Percentiles rank a stretch among this genome's conserved stretches.
Conservation (phyloP, 768 basidiomycete genomes). For the Tulasnella sp. region DNA sequence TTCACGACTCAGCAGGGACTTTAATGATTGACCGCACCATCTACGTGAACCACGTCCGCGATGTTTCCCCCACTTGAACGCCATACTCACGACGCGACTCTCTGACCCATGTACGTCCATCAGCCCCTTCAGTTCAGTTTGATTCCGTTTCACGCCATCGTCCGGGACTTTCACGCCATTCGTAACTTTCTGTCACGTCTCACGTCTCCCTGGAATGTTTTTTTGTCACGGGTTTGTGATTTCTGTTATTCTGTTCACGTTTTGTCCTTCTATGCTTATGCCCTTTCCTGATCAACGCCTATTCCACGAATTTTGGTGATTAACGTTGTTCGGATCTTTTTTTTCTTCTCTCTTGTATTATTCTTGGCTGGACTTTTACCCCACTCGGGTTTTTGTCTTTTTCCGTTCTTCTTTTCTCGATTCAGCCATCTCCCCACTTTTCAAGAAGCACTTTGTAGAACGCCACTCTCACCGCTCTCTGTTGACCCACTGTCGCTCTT, state of each 20-base stretch:
- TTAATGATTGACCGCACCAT: neutral
- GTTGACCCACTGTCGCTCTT: slow-evolving; percentile 9
- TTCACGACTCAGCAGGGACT: slow-evolving; percentile 6
- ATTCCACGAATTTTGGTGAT: neutral
- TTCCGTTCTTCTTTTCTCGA: neutral
- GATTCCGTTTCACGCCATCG: neutral
- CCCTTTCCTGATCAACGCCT: neutral
- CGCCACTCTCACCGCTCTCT: neutral
- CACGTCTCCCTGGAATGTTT: neutral
- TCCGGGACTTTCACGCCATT: neutral
- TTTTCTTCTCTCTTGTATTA: neutral
- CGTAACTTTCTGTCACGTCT: neutral
- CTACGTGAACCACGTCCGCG: neutral
- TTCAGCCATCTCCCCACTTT: neutral
- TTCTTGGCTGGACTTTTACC: slow-evolving; percentile 3
- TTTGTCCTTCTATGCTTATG: slow-evolving; percentile 7
- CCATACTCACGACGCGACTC: neutral
- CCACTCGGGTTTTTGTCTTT: neutral
- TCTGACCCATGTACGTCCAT: neutral
- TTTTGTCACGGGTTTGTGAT: neutral
- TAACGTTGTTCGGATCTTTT: neutral
- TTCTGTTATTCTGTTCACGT: neutral
- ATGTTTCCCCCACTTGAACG: neutral
- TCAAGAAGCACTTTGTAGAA: slow-evolving; percentile 9
- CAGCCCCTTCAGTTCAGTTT: neutral